Conservation (phyloP, 208 protist species). For the Trypanosoma brucei region DNA sequence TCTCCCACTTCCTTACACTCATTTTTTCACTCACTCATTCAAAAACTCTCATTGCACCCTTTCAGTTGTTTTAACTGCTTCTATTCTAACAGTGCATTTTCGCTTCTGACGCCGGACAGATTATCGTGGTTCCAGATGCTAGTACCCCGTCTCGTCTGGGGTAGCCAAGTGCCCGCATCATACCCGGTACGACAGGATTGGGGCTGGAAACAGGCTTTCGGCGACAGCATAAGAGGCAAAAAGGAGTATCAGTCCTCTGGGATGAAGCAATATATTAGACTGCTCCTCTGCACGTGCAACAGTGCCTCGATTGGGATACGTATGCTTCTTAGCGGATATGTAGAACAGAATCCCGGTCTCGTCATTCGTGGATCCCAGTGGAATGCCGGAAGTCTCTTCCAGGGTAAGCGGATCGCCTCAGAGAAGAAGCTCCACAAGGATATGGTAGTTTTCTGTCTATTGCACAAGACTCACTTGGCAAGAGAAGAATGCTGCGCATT, state of each 20-base stretch:
- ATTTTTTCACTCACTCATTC: too few species aligned
- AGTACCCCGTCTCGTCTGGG: too few species aligned
- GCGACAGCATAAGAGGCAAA: too few species aligned
- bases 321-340: constrained; percentile 6
- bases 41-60: too few species aligned
- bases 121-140: too few species aligned
- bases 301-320: not conserved
- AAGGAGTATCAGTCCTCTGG: constrained; percentile 13
- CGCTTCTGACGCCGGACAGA: too few species aligned
- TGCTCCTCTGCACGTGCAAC: constrained; percentile 13
- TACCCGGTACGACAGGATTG: too few species aligned
- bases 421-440: constrained; percentile 2
- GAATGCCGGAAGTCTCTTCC: constrained; percentile 12
- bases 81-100: too few species aligned
- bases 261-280: not conserved
- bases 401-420: not conserved
- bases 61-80: too few species aligned
- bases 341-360: constrained; percentile 2
- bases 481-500: constrained; percentile 1
- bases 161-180: too few species aligned
- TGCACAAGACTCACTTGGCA: not conserved
- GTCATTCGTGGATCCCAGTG: constrained; percentile 5
- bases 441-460: constrained; percentile 6
- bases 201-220: too few species aligned
- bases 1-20: too few species aligned